Evolutionary conservation across 257 asterid genomes (phyloP).

Genomic region (Ilex asprella): DNA sequence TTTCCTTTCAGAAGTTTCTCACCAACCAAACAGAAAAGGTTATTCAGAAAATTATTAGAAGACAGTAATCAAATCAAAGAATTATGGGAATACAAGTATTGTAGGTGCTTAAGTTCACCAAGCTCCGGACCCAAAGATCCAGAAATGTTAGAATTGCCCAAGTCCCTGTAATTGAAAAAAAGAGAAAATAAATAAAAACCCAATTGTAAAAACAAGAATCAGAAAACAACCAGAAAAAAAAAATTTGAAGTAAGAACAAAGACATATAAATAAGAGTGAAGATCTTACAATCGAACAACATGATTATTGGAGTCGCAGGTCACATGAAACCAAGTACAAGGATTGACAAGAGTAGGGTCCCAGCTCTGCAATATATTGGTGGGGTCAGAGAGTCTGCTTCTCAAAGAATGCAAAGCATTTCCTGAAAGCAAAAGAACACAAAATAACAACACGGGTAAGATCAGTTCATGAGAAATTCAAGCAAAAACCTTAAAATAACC

Average conservation of each 20-base stretch:
- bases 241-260: background rate
- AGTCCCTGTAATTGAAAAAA: constrained; percentile 46
- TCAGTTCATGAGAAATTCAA: background rate
- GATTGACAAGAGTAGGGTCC: constrained; percentile 96
- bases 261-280: background rate
- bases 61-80: constrained; percentile 10
- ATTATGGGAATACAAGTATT: constrained; percentile 48
- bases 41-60: constrained; percentile 1
- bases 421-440: constrained; percentile 31
- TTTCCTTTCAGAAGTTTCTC: constrained; percentile 5
- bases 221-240: background rate
- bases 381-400: constrained; percentile 70
- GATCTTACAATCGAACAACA: constrained; percentile 76
- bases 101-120: constrained; percentile 78
- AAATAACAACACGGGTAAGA: background rate
- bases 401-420: constrained; percentile 71
- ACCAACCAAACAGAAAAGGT: constrained; percentile 12
- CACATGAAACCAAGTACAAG: constrained; percentile 94
- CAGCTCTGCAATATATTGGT: constrained; percentile 78
- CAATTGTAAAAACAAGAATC: background rate
- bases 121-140: constrained; percentile 84
- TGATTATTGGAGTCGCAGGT: constrained; percentile 70
- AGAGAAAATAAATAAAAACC: constrained; percentile 3
- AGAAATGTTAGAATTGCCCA: constrained; percentile 89
- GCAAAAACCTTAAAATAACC: background rate